Base-by-base conservation (phyloP, 2,329 filamentous ascomycete species). In the Phoma sp. region DNA sequence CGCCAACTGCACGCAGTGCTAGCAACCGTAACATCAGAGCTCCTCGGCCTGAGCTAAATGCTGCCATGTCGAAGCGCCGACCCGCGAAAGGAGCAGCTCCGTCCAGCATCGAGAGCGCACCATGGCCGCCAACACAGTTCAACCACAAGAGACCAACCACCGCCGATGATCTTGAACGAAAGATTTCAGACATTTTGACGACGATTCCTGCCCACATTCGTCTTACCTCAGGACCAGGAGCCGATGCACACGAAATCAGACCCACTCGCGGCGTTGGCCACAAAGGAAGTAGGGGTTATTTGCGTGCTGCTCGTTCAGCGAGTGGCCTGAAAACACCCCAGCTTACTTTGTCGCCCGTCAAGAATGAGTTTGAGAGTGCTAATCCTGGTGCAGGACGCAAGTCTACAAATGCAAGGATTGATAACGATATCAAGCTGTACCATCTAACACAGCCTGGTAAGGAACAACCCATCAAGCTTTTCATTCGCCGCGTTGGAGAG, bases 401-500 rank as follows among this genome's bases (percentile, higher is more conserved):
- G 45, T 69, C 67, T 36, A 61, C 64, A 18, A 61, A 64, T 9
- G 61, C 59, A 29, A 59, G 67, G 32, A 57, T 56, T 28, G 78
- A 80, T 47, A 75, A 78, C 43, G 93, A 93, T 56, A 93, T 96
- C 68, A 92, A 93, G 73, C 82, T 97, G 2, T 99, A 98, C 67
- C 93, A 98, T 75, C 84, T 99, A 30, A 92, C 91, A 12, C 87
- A 92, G 40, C 87, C 89, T 15, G 92, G 89, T 29, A 91, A 91
- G 51, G 88, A 95, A 60, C 86, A 91, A 11, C 95, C 95, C 0
- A 93, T 97, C 70, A 98, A 97, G 76, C 84, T 99, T 5, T 96
- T 96, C 68, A 93, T 99, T 46, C 89, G 95, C 14, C 87, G 92
- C 1, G 93, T 99, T 2, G 95, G 95, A 42, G 92, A 96, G 73